Percentiles rank a stretch among this genome's conserved stretches.
phyloP scores from a whole-genome alignment of 345 rosid genomes.

The Gossypium turneri region DNA sequence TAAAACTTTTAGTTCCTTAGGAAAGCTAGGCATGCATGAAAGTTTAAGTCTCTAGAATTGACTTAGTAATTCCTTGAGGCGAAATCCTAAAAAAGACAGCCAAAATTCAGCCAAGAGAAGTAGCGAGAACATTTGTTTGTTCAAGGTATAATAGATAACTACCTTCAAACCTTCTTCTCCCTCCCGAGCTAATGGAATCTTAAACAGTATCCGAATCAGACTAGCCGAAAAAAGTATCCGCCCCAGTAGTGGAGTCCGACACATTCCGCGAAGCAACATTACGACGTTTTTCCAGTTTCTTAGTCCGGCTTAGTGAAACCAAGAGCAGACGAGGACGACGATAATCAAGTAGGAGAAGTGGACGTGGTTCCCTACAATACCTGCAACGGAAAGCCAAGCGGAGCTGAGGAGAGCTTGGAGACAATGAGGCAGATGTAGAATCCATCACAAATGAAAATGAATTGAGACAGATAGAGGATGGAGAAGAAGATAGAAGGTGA shows the following conservation, averaged over 20 bases:
- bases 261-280: conserved; percentile 25
- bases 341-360: conserved; percentile 22
- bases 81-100: neutral
- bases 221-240: conserved; percentile 68
- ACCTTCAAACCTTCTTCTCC: conserved; percentile 65
- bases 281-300: neutral
- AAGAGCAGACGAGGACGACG: conserved; percentile 24
- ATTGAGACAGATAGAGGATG: conserved; percentile 11
- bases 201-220: conserved; percentile 41
- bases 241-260: conserved; percentile 29
- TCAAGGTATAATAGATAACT: conserved; percentile 6
- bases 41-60: no score
- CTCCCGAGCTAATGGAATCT: conserved; percentile 33
- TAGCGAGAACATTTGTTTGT: neutral
- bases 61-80: no score
- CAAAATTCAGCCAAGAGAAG: neutral
- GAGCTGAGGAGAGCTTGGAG: conserved; percentile 83
- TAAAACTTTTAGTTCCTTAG: no score
- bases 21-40: no score
- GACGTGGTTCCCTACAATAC: conserved; percentile 23
- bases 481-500: conserved; percentile 13
- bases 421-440: conserved; percentile 46
- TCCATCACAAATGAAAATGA: conserved; percentile 37
- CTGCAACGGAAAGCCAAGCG: conserved; percentile 55
- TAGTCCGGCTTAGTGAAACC: conserved; percentile 28